These are phyloP conservation scores for Capsella bursapastoris DNA, from an alignment of 345 rosid genomes.

Conservation along the genomic window DNA sequence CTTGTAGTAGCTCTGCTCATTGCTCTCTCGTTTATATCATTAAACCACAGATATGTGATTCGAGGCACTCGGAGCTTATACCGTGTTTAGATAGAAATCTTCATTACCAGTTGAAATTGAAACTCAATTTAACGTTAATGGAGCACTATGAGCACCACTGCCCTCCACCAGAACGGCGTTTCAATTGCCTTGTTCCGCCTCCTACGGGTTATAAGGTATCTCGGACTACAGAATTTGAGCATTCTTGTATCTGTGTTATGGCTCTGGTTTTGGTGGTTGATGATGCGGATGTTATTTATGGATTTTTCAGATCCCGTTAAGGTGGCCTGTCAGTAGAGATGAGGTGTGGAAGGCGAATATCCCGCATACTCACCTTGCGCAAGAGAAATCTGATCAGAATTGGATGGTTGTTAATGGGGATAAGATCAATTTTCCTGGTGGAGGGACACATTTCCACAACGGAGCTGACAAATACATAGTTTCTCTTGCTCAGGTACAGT, in stretches of 20 bases:
- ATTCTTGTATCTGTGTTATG: constrained; percentile 18
- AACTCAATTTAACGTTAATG: constrained; percentile 79
- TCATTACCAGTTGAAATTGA: constrained; percentile 77
- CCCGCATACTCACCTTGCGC: constrained; percentile 95
- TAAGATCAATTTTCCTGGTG: constrained; percentile 96
- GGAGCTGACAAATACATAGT: constrained; percentile 97
- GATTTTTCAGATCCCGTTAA: constrained; percentile 82
- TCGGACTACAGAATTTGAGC: constrained; percentile 25
- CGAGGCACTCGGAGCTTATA: constrained; percentile 77
- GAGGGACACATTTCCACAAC: constrained; percentile 95
- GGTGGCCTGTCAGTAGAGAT: constrained; percentile 96
- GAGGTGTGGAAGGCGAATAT: constrained; percentile 98
- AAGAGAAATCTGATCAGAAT: constrained; percentile 96
- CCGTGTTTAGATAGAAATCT: constrained; percentile 92
- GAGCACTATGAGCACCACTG: constrained; percentile 97
- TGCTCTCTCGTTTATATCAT: constrained; percentile 6
- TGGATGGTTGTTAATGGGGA: constrained; percentile 98
- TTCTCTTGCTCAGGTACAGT: constrained; percentile 76
- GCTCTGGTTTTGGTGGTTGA: constrained; percentile 48
- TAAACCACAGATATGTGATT: constrained; percentile 69
- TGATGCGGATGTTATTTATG: constrained; percentile 40
- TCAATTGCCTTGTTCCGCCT: constrained; percentile 89
- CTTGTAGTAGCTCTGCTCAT: not conserved
- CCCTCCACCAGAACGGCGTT: constrained; percentile 84
- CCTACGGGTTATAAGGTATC: constrained; percentile 84